A percentile compares a stretch with the other conserved stretches of the same genome.
phyloP scores from a whole-genome alignment of 768 basidiomycete genomes.

The Collybiopsis confluens region DNA sequence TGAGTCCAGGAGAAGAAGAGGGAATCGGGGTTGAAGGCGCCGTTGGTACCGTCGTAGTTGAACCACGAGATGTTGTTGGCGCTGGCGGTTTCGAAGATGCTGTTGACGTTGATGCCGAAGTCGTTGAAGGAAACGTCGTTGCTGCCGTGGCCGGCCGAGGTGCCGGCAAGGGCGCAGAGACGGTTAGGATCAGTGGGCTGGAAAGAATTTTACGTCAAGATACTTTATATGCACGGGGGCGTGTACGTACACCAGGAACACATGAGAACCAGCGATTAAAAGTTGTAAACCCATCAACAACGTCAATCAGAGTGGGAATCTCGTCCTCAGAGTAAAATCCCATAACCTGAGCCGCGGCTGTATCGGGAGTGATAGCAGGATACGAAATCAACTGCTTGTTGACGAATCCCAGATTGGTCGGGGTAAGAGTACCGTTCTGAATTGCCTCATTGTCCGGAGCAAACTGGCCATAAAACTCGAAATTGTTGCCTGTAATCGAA shows the following conservation, averaged over 20 bases:
- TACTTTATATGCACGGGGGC: too few species aligned
- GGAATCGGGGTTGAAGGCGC: slow-evolving; percentile 18
- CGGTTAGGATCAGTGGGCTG: slow-evolving; percentile 29
- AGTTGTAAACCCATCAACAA: slow-evolving; percentile 22
- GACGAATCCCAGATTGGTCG: slow-evolving; percentile 21
- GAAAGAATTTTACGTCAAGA: too few species aligned
- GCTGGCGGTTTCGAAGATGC: slow-evolving; percentile 24
- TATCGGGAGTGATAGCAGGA: slow-evolving; percentile 11
- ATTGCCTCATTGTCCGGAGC: slow-evolving; percentile 16
- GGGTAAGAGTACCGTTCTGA: slow-evolving; percentile 9
- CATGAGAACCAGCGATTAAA: slow-evolving; percentile 28
- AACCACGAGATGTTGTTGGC: slow-evolving; percentile 21
- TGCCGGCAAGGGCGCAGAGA: slow-evolving; percentile 21
- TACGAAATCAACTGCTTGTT: slow-evolving; percentile 19
- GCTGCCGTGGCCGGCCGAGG: slow-evolving; percentile 23
- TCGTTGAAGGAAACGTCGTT: slow-evolving; percentile 21
- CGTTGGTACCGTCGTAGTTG: slow-evolving; percentile 23
- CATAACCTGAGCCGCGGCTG: slow-evolving; percentile 21
- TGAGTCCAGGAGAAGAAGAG: slow-evolving; percentile 20
- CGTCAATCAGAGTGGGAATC: slow-evolving; percentile 18
- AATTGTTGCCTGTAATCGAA: slow-evolving; percentile 19
- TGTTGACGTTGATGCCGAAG: slow-evolving; percentile 13
- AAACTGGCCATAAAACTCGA: slow-evolving; percentile 21
- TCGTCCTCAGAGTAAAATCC: slow-evolving; percentile 19
- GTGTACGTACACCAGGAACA: slow-evolving; percentile 21